Evolutionary conservation across 2,329 filamentous ascomycete genomes (phyloP), one percentile per base, ranked within the genome.

Genomic region (Emmonsiellopsis sp.): DNA sequence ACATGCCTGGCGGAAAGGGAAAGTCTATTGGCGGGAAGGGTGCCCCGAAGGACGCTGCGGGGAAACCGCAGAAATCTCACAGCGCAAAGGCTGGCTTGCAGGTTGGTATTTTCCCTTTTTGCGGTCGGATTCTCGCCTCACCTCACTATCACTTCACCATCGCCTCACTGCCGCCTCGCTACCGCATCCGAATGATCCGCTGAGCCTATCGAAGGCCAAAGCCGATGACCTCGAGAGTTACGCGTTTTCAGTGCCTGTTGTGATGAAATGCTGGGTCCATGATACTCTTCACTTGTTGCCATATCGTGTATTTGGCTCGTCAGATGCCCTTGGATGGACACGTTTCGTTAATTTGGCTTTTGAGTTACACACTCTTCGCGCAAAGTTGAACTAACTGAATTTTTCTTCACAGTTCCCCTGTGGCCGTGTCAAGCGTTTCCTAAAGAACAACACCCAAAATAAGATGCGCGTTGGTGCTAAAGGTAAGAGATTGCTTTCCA

Each of bases 401-500:
- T 36, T 51, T 44, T 37, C 43, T 48, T 49, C 61, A 55, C 70
- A 98, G 93, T 98, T 98, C 73, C 93, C 93, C 57, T 98, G 93
- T 72, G 93, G 93, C 76, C 93, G 93, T 86, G 93, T 98, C 75
- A 98, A 98, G 87, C 91, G 93, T 78, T 97, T 97, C 79, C 81
- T 98, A 71, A 96, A 97, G 83, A 90, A 89, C 74, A 96, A 96
- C 77, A 97, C 93, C 49, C 93, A 97, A 72, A 94, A 96, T 77
- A 97, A 97, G 81, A 97, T 96, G 88, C 92, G 93, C 75, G 94
- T 98, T 62, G 93, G 93, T 65, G 93, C 92, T 68, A 97, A 97
- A 80, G 76, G 76, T 78, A 71, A 50, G 65, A 39, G 7, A 1
- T 50, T 27, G 17, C 46, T 6, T 34, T 33, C 54, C 44, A 39